phyloP scores from a whole-genome alignment of 1,284 basidiomycete species.

The Papiliotrema flavescens region DNA sequence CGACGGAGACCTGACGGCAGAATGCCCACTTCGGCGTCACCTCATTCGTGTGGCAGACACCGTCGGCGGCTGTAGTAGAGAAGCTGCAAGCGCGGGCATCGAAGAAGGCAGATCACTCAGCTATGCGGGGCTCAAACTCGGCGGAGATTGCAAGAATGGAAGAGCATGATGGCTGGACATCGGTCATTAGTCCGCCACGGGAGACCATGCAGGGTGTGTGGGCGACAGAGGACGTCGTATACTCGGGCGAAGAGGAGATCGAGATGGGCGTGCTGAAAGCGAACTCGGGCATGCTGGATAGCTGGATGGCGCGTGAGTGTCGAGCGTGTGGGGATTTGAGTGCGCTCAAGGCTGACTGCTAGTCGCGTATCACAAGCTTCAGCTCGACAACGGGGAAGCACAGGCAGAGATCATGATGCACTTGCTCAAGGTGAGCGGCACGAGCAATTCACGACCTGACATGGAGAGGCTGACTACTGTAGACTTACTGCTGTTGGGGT shows the following conservation, averaged over 20 bases:
- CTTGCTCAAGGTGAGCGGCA: slow-evolving; percentile 10
- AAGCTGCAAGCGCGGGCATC: slow-evolving; percentile 5
- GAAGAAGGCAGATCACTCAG: no score
- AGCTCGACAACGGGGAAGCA: slow-evolving; percentile 6
- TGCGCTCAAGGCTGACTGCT: not conserved
- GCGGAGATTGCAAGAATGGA: not conserved
- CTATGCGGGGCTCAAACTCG: no score
- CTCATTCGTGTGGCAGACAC: slow-evolving; percentile 12
- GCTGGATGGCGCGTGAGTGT: slow-evolving; percentile 11
- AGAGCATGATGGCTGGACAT: slow-evolving; percentile 1
- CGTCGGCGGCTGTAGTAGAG: slow-evolving; percentile 7
- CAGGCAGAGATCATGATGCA: slow-evolving; percentile 9
- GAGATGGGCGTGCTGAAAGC: slow-evolving; percentile 5
- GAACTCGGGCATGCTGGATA: slow-evolving; percentile 6
- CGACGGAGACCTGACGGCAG: not conserved
- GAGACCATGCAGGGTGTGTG: slow-evolving; percentile 7
- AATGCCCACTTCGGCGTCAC: slow-evolving; percentile 14
- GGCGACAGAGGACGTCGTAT: slow-evolving; percentile 6
- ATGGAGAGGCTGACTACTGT: not conserved
- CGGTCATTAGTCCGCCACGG: not conserved
- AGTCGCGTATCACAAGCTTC: slow-evolving; percentile 15
- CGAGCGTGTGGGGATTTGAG: no score
- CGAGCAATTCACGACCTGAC: not conserved
- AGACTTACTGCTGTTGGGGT: slow-evolving; percentile 16
- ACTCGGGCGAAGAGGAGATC: slow-evolving; percentile 3